phyloP scores from a whole-genome alignment of 345 rosid genomes.

The Heritiera littoralis region DNA sequence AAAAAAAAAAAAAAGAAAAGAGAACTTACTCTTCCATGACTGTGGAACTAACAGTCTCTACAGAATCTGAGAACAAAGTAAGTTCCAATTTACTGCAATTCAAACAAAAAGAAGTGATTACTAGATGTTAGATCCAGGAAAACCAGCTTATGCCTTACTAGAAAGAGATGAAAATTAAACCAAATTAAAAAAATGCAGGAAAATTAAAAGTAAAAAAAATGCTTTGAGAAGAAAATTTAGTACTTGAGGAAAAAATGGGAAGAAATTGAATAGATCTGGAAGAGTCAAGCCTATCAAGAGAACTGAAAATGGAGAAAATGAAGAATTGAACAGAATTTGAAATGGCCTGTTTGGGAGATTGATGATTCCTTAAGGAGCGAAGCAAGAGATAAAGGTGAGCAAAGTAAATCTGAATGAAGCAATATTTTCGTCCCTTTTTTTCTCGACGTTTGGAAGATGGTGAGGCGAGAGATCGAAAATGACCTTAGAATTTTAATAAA shows the following conservation, averaged over 20 bases:
- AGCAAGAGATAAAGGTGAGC: neutral
- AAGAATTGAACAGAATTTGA: neutral
- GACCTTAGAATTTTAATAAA: neutral
- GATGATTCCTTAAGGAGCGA: conserved; percentile 9
- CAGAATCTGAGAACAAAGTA: conserved; percentile 9
- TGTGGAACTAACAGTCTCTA: neutral
- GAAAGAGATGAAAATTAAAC: neutral
- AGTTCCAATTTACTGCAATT: neutral
- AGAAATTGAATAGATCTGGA: conserved; percentile 6
- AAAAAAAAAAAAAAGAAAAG: neutral
- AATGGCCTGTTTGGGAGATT: neutral
- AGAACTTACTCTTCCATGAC: conserved; percentile 19
- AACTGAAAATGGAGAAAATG: neutral
- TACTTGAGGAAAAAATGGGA: neutral
- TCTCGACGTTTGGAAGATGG: neutral
- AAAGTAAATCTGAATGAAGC: neutral
- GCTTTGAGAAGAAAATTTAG: neutral
- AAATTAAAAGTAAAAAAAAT: neutral
- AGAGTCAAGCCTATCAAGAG: neutral
- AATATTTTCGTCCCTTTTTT: neutral
- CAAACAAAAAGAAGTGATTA: neutral
- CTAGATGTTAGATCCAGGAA: neutral
- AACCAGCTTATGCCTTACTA: neutral
- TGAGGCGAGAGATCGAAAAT: conserved; percentile 1
- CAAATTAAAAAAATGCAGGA: neutral